Base-by-base conservation (phyloP, 208 protist species). In the Crithidia brevicula region DNA sequence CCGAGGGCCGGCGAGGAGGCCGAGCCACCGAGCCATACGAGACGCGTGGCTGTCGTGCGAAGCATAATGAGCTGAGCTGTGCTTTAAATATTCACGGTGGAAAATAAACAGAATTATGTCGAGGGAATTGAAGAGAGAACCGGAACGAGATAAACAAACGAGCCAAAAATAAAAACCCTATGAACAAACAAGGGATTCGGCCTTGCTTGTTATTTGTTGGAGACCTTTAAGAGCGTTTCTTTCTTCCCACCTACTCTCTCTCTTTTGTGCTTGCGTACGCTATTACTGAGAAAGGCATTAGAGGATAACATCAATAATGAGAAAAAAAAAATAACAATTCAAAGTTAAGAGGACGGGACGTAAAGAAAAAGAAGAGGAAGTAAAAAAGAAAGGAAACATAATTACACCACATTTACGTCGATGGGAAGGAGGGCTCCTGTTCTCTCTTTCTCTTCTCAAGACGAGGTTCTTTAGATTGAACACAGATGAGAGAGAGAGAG, bases 1-100 rank as follows among this genome's bases (percentile, higher is more conserved):
- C 90, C 90, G 25, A 95, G 74, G 8, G 77, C 71, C 1, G 85
- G 58, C 0, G 66, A 79, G 23, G 78, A 42, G 15, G 77, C 90
- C 3, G 68, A 74, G 34, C 90, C 90, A 31, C 90, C 90, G 1
- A 93, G 75, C 89, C 89, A 95, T 42, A 91, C 72, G 15, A 46
- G 57, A 22, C 49, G 63, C 0, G 76, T 18, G 23, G 52, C 40
- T 3, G 79, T 75, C 8, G 52, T 61, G 22, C 54, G 65, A 15
- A 91, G 54, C 86, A 91, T 91, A 9, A 11, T 25, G 22, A 11
- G 34, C 10, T 13, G 8, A 52, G 18, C 18, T 22, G 43, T 36
- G 27, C 2, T n/a, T 47, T 13, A 9, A 31, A 57, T 23, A 20
- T n/a, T 20, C 2, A 13, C 1, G 22, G 18, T 10, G 4, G 40